A percentile compares a stretch with the other conserved stretches of the same genome.
Evolutionary conservation across 768 basidiomycete genomes (phyloP).

Genomic region (Kwoniella europaea): DNA sequence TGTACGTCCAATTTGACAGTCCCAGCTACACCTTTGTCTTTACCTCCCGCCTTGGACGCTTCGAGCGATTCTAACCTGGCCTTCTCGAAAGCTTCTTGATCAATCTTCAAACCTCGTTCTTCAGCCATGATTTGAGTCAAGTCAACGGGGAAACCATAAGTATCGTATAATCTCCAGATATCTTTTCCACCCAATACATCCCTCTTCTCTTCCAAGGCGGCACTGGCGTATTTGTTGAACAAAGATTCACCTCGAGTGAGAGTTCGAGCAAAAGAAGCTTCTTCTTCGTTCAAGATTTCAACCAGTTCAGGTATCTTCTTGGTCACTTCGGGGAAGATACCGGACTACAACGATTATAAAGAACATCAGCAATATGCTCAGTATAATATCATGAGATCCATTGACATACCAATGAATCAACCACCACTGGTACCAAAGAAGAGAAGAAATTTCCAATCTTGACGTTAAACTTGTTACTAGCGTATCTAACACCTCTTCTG

Average conservation of each 20-base stretch:
- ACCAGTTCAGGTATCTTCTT: constrained; percentile 81
- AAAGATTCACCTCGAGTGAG: constrained; percentile 94
- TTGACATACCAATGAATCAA: constrained; percentile 78
- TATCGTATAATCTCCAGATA: constrained; percentile 97
- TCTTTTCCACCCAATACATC: constrained; percentile 83
- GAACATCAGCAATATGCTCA: background rate
- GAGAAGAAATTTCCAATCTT: constrained; percentile 95
- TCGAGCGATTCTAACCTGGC: constrained; percentile 88
- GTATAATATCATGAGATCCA: background rate
- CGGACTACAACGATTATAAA: constrained; percentile 64
- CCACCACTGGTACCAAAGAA: constrained; percentile 82
- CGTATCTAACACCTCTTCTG: constrained; percentile 91
- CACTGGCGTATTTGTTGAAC: constrained; percentile 82
- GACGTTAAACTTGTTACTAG: constrained; percentile 90
- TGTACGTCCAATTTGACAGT: constrained; percentile 91
- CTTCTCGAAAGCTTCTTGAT: constrained; percentile 84
- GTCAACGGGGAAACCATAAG: constrained; percentile 97
- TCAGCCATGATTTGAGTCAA: constrained; percentile 96
- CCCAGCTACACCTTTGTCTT: constrained; percentile 65
- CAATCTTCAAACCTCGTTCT: constrained; percentile 80
- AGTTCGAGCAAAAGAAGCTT: constrained; percentile 95
- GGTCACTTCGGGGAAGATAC: constrained; percentile 89
- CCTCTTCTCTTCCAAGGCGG: constrained; percentile 68
- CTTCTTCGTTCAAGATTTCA: constrained; percentile 95
- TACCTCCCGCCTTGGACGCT: constrained; percentile 80